These are phyloP conservation scores for Yamadazyma blattariae DNA, from an alignment of 1,139 yeast species.

Conservation along the genomic window DNA sequence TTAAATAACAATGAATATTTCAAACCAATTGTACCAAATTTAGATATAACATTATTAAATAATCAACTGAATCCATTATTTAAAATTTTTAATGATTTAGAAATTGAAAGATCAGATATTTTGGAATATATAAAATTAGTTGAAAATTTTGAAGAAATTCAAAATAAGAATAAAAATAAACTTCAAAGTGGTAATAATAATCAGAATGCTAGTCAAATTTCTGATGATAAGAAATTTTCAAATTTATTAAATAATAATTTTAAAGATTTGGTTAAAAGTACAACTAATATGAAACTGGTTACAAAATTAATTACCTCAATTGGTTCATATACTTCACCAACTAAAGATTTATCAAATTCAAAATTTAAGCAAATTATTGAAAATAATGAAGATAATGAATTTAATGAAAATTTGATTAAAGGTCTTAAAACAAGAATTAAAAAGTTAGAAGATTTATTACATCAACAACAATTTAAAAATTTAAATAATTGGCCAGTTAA, in stretches of 20 bases:
- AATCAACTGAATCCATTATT: constrained; percentile 17
- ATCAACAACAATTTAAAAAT: constrained; percentile 61
- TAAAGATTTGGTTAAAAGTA: constrained; percentile 41
- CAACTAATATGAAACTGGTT: constrained; percentile 36
- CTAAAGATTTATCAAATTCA: constrained; percentile 15
- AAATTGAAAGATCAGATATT: constrained; percentile 42
- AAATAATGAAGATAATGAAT: constrained; percentile 23
- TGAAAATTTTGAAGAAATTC: constrained; percentile 21
- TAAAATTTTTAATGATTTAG: constrained; percentile 20
- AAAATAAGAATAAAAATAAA: too few species aligned
- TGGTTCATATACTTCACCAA: constrained; percentile 28
- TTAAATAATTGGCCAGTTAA: constrained; percentile 56
- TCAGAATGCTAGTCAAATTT: constrained; percentile 4
- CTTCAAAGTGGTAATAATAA: too few species aligned
- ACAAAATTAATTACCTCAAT: constrained; percentile 35
- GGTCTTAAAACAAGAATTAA: constrained; percentile 60
- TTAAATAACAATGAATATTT: constrained; percentile 19
- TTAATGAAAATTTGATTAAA: constrained; percentile 40
- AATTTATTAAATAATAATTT: constrained; percentile 46
- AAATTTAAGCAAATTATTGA: constrained; percentile 16
- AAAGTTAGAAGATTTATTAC: constrained; percentile 63
- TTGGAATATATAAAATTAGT: constrained; percentile 30
- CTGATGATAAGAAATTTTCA: constrained; percentile 26
- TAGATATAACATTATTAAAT: constrained; percentile 40
- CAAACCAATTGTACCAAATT: constrained; percentile 29